Evolutionary conservation across 768 basidiomycete genomes (phyloP).

Genomic region (Melanogaster broomeanus): DNA sequence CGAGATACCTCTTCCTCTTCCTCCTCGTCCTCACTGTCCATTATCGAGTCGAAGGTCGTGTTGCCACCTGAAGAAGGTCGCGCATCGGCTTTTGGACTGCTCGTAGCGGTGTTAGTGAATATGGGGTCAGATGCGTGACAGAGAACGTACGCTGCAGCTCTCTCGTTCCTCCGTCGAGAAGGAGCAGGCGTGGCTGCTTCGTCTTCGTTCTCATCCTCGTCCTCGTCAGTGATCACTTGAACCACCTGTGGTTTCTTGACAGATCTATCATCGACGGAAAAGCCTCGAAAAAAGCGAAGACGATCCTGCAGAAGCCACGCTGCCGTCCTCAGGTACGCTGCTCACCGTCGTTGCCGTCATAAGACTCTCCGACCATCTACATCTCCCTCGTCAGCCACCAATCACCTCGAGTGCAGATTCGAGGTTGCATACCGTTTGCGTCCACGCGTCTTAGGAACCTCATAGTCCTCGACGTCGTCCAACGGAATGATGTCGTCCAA

Average conservation of each 20-base stretch:
- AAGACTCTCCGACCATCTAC: conserved; percentile 62
- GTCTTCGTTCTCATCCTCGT: conserved; percentile 47
- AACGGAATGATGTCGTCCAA: conserved; percentile 71
- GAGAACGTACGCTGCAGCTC: conserved; percentile 11
- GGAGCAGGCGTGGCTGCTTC: conserved; percentile 39
- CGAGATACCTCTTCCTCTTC: conserved; percentile 48
- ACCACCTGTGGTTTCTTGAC: conserved; percentile 38
- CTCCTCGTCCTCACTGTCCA: conserved; percentile 55
- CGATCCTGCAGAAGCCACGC: conserved; percentile 34
- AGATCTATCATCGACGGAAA: conserved; percentile 31
- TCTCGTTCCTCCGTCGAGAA: conserved; percentile 3
- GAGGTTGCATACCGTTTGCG: conserved; percentile 49
- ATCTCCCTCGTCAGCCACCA: not conserved
- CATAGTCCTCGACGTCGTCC: conserved; percentile 57
- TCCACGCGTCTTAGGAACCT: conserved; percentile 41
- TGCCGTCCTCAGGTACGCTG: conserved; percentile 38
- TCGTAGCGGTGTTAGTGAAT: not conserved
- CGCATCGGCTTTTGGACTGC: conserved; percentile 9
- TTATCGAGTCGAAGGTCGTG: conserved; percentile 48
- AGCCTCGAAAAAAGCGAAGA: too few relatives aligned
- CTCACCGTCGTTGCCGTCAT: conserved; percentile 43
- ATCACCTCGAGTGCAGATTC: not conserved
- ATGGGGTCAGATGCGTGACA: not conserved
- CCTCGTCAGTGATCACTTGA: conserved; percentile 18
- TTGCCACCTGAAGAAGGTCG: conserved; percentile 12